Conservation (phyloP, 2,329 filamentous ascomycete species). For the Neoarthrinium moseri region DNA sequence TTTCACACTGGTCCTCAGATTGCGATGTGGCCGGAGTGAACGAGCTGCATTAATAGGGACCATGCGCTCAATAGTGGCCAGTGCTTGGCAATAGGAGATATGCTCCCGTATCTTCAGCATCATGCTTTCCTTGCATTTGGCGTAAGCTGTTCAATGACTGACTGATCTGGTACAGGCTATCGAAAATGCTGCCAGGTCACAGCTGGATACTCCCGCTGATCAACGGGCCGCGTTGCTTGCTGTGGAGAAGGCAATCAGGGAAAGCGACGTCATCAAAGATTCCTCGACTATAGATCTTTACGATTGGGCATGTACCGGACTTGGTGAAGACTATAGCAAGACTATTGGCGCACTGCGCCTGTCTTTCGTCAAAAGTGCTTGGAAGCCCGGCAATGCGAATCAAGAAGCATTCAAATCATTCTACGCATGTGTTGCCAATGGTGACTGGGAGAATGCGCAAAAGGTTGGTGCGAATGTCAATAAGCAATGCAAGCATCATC, state of each 20-base stretch:
- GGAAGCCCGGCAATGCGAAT: slow-evolving; percentile 41
- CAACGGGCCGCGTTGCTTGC: slow-evolving; percentile 42
- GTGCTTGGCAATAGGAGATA: too few relatives aligned
- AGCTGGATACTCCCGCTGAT: slow-evolving; percentile 47
- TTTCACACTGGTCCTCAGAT: too few relatives aligned
- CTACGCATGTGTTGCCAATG: slow-evolving; percentile 51
- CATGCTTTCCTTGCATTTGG: too few relatives aligned
- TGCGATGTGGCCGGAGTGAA: too few relatives aligned
- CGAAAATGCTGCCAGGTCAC: slow-evolving; percentile 47
- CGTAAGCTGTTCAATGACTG: too few relatives aligned
- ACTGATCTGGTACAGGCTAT: slow-evolving; percentile 19
- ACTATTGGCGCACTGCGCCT: slow-evolving; percentile 50
- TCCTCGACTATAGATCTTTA: slow-evolving; percentile 51
- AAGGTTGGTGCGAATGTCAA: slow-evolving; percentile 38
- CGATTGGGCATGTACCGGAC: slow-evolving; percentile 49
- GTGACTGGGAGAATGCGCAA: slow-evolving; percentile 57
- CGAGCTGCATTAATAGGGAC: too few relatives aligned
- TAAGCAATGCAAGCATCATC: not conserved
- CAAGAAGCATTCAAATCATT: slow-evolving; percentile 41
- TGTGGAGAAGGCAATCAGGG: slow-evolving; percentile 45
- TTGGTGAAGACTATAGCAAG: slow-evolving; percentile 41
- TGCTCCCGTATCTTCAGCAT: too few relatives aligned
- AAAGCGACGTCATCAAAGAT: slow-evolving; percentile 46
- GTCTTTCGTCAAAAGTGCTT: slow-evolving; percentile 48
- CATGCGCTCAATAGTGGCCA: too few relatives aligned